These are phyloP conservation scores for Lachnellula cervina DNA, from an alignment of 2,329 filamentous ascomycete genomes.

Conservation along the genomic window DNA sequence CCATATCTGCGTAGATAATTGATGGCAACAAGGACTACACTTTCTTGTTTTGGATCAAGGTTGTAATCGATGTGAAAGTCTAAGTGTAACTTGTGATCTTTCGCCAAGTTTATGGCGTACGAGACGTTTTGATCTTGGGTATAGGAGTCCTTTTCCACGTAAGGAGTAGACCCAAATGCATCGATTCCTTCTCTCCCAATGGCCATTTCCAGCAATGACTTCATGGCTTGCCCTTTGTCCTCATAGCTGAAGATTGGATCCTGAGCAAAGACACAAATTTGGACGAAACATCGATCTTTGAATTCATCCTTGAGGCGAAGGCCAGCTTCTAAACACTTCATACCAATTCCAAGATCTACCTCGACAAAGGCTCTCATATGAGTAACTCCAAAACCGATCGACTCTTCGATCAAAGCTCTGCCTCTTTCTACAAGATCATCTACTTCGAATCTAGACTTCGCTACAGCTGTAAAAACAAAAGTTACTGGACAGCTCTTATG, in stretches of 20 bases:
- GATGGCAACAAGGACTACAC: constrained; percentile 52
- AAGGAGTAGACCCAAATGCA: constrained; percentile 63
- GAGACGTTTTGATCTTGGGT: constrained; percentile 52
- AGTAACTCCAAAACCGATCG: constrained; percentile 59
- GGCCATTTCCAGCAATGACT: constrained; percentile 44
- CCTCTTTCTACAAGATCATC: constrained; percentile 62
- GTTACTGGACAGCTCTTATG: background rate
- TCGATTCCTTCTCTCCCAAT: constrained; percentile 44
- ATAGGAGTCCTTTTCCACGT: constrained; percentile 52
- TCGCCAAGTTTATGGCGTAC: constrained; percentile 55
- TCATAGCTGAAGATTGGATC: constrained; percentile 58
- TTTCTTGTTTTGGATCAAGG: constrained; percentile 44
- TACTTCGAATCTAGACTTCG: constrained; percentile 58
- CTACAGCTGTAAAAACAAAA: constrained; percentile 33
- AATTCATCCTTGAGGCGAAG: constrained; percentile 52
- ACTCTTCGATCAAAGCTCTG: constrained; percentile 60
- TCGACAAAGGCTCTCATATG: constrained; percentile 68
- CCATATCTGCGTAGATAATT: constrained; percentile 41
- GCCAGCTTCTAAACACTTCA: constrained; percentile 54
- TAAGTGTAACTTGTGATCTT: constrained; percentile 49
- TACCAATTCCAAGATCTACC: constrained; percentile 56
- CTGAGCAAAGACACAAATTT: constrained; percentile 68
- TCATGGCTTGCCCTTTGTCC: constrained; percentile 46
- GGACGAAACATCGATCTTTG: constrained; percentile 49
- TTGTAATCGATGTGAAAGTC: constrained; percentile 73